phyloP scores from a whole-genome alignment of 2,329 filamentous ascomycete genomes.

The Escovopsis weberi region DNA sequence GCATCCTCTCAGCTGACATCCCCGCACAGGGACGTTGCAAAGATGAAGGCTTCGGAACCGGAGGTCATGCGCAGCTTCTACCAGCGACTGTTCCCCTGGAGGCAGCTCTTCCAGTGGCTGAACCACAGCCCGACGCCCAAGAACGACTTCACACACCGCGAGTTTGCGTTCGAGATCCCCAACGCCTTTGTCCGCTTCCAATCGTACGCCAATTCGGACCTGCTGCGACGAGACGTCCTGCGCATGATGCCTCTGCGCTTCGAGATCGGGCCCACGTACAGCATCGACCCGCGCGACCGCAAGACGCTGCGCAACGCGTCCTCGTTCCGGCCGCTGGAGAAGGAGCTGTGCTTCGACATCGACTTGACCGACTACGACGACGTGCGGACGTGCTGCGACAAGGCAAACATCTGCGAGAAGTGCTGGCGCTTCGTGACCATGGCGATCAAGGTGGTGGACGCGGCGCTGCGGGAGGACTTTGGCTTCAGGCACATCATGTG shows the following conservation, averaged over 20 bases:
- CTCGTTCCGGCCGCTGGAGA: slow-evolving; percentile 74
- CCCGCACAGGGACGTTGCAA: slow-evolving; percentile 16
- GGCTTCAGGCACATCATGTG: slow-evolving; percentile 94
- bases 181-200: slow-evolving; percentile 90
- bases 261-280: slow-evolving; percentile 97
- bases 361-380: slow-evolving; percentile 98
- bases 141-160: slow-evolving; percentile 79
- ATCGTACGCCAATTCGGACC: slow-evolving; percentile 41
- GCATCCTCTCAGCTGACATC: too few species aligned
- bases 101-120: slow-evolving; percentile 91
- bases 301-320: slow-evolving; percentile 71
- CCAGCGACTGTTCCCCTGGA: slow-evolving; percentile 87
- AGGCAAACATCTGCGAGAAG: slow-evolving; percentile 82
- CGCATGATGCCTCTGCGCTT: slow-evolving; percentile 83
- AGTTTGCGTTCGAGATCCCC: slow-evolving; percentile 90
- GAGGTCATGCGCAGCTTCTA: slow-evolving; percentile 91
- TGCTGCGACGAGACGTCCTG: slow-evolving; percentile 81
- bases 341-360: slow-evolving; percentile 98
- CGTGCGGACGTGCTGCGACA: slow-evolving; percentile 85
- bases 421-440: slow-evolving; percentile 98
- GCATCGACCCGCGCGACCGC: slow-evolving; percentile 80
- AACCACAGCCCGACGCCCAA: slow-evolving; percentile 82
- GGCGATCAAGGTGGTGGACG: slow-evolving; percentile 88
- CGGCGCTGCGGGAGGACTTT: slow-evolving; percentile 81
- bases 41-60: slow-evolving; percentile 49